phyloP scores from a whole-genome alignment of 352 stramenopile species.

The Phytopythium kandeliae region DNA sequence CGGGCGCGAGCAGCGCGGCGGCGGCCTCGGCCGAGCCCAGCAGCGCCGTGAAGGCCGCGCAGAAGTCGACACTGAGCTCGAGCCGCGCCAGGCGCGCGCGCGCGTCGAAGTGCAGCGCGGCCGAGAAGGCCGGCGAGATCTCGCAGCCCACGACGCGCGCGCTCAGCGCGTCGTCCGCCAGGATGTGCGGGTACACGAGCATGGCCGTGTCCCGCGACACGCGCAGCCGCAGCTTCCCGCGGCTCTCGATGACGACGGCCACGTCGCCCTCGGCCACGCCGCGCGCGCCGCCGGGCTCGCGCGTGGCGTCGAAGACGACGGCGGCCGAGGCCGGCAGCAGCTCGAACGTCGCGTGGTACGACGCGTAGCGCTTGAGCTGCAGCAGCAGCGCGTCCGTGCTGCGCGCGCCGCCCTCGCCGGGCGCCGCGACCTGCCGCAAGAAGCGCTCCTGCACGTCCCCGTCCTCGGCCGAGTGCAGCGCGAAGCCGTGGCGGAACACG shows the following conservation, averaged over 20 bases:
- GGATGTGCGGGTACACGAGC: constrained; percentile 62
- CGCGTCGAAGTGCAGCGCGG: constrained; percentile 52
- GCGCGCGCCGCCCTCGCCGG: constrained; percentile 19
- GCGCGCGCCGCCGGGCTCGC: constrained; percentile 3
- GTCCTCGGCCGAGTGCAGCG: constrained; percentile 53
- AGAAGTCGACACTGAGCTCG: constrained; percentile 53
- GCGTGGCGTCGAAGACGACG: constrained; percentile 22
- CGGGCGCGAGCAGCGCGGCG: constrained; percentile 25
- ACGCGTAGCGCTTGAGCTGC: constrained; percentile 67
- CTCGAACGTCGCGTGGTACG: constrained; percentile 55
- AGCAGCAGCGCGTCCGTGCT: constrained; percentile 47
- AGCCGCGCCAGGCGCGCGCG: constrained; percentile 44
- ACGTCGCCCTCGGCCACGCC: constrained; percentile 12
- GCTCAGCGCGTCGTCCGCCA: constrained; percentile 43
- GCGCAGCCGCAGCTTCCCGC: constrained; percentile 34
- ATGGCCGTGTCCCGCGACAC: constrained; percentile 66
- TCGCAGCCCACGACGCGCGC: constrained; percentile 49
- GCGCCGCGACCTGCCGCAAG: constrained; percentile 36
- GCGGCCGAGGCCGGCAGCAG: constrained; percentile 12
- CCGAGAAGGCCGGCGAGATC: constrained; percentile 43
- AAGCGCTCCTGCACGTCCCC: constrained; percentile 56
- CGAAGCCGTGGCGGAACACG: constrained; percentile 50
- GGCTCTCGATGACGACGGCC: constrained; percentile 26
- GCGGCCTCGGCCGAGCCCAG: constrained; percentile 27
- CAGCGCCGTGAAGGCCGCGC: constrained; percentile 40